Base-by-base conservation (phyloP, 2,329 filamentous ascomycete genomes). In the Myriosclerotinia duriaeana region DNA sequence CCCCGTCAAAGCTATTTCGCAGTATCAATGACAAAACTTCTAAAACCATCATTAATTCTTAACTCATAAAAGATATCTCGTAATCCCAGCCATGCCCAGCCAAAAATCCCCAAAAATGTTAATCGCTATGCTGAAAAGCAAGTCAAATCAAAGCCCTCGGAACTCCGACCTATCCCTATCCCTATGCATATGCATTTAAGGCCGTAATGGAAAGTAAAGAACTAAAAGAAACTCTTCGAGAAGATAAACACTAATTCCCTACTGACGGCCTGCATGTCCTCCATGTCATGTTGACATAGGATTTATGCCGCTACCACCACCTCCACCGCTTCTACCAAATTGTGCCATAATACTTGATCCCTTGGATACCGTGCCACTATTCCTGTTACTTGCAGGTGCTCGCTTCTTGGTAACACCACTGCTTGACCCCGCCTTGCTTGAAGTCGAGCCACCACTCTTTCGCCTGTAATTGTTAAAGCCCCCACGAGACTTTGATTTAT, bases 231-330 rank as follows among this genome's bases (percentile, higher is more conserved):
- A 26, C 14, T 38, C 34, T 6, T 48, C n/a, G 26, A 50, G n/a
- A 50, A 61, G 20, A 22, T 22, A 22, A 38, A 22, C 30, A 12
- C 34, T 34, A 26, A 20, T 22, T 5, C 34, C 20, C n/a, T 40
- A 15, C 34, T 40, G 36, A 15, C 6, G 34, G 34, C 34, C 15
- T 40, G 15, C 34, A 36, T 38, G 3, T 11, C n/a, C 11, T 20
- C 17, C 17, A 40, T 26, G 5, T 64, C 38, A 64, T 4, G 64
- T 65, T 8, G 64, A 54, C 64, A 65, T 69, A 34, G 73, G 72
- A 72, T 71, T 73, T 69, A 74, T 74, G 2, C 71, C 71, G 59
- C 72, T 73, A 38, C 65, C 62, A 44, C 68, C 66, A 9, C 53
- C 46, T 44, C 56, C 63, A 36, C 65, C 65, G 26, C 62, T 56